phyloP scores from a whole-genome alignment of 2,329 filamentous ascomycete species.

The Macrophomina pseudophaseolina region DNA sequence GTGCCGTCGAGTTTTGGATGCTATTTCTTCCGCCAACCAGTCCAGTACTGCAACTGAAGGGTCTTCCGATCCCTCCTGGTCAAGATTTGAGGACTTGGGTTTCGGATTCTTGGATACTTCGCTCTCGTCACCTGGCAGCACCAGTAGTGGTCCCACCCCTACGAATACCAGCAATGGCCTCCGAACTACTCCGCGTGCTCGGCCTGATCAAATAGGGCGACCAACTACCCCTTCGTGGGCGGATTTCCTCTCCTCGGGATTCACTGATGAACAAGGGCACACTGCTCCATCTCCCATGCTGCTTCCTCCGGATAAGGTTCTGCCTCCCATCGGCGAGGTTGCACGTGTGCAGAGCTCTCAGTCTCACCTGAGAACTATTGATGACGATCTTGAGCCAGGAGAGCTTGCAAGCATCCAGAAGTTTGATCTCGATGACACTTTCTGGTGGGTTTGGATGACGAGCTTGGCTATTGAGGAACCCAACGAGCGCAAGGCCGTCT shows the following conservation, averaged over 20 bases:
- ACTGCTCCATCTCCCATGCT: conserved; percentile 69
- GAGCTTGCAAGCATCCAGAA: conserved; percentile 91
- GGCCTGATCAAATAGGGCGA: conserved; percentile 69
- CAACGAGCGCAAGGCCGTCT: conserved; percentile 82
- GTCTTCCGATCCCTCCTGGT: conserved; percentile 83
- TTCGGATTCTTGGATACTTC: conserved; percentile 72
- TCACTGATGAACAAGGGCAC: conserved; percentile 75
- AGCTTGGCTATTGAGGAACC: conserved; percentile 93
- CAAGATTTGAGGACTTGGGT: conserved; percentile 95
- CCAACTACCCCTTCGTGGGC: conserved; percentile 98
- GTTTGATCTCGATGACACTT: conserved; percentile 89
- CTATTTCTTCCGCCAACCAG: conserved; percentile 87
- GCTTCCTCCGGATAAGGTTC: conserved; percentile 87
- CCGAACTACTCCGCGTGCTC: conserved; percentile 69
- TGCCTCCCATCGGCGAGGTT: conserved; percentile 78
- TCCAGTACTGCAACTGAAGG: conserved; percentile 63
- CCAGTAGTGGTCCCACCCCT: conserved; percentile 35
- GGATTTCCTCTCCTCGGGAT: conserved; percentile 93
- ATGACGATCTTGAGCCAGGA: conserved; percentile 80
- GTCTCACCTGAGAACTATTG: conserved; percentile 68
- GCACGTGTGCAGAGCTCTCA: conserved; percentile 81
- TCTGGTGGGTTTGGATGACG: conserved; percentile 99
- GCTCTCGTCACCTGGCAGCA: conserved; percentile 35
- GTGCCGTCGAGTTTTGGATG: conserved; percentile 85
- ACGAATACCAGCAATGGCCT: conserved; percentile 52